These are phyloP conservation scores for Puccinia triticina DNA, from an alignment of 1,284 basidiomycete species.

Conservation along the genomic window DNA sequence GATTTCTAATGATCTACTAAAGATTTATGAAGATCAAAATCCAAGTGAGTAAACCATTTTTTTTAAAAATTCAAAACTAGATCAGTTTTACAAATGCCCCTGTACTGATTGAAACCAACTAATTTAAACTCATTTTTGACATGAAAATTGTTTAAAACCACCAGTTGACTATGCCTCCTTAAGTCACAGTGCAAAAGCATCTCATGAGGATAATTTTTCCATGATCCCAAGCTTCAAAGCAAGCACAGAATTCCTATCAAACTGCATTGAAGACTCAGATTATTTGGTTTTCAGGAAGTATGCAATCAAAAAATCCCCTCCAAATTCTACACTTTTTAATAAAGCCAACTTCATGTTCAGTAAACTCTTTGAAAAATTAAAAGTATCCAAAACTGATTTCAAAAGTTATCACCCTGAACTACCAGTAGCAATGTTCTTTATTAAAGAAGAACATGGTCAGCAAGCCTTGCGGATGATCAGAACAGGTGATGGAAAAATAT, in stretches of 20 bases:
- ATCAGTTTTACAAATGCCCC: not conserved
- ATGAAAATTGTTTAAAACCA: not conserved
- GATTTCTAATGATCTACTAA: not conserved
- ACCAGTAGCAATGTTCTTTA: not conserved
- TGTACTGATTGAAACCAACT: not conserved
- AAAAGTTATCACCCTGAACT: not conserved
- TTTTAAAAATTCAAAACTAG: not conserved
- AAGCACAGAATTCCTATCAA: not conserved
- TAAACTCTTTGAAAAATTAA: no score
- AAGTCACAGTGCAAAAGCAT: not conserved
- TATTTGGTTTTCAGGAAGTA: not conserved
- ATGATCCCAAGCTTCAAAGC: not conserved
- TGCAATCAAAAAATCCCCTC: not conserved
- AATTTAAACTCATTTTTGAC: not conserved
- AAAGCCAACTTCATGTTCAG: not conserved
- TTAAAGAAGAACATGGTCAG: not conserved
- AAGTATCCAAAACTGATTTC: not conserved
- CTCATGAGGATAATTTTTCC: not conserved
- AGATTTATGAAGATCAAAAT: not conserved
- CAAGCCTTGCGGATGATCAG: not conserved
- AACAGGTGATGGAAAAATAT: not conserved
- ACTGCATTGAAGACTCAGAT: not conserved
- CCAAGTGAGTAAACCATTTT: not conserved
- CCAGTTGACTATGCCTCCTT: not conserved
- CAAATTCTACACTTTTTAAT: not conserved